Base-by-base conservation (phyloP, 495 filamentous ascomycete genomes). In the Neurospora cerealis region DNA sequence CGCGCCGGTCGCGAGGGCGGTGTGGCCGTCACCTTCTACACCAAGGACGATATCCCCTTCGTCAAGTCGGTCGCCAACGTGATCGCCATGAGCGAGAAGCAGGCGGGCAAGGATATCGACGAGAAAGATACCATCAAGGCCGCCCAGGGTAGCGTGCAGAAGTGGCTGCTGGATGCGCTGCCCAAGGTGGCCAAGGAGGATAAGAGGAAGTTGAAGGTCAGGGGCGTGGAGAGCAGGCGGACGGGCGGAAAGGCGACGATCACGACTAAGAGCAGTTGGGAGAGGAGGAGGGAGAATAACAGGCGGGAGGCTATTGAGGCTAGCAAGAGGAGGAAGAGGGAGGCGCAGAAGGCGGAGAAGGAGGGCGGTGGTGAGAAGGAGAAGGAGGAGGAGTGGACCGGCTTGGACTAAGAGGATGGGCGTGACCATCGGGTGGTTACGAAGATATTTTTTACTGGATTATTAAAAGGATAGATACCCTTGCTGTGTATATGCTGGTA, bases 31-130 rank as follows among this genome's bases (percentile, higher is more conserved):
- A 98, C 96, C 1, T 91, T 95, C 73, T 99, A 97, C 77, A 98
- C 96, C 0, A 93, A 96, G 79, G 96, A 97, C 70, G 96, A 99
- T 79, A 90, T 98, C 32, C 90, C 91, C 2, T 93, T 94, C 76
- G 88, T 99, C 21, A 97, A 96, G 85, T 92, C 88, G 73, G 92
- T 99, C 44, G 95, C 94, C 44, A 97, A 97, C 78, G 92, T 98
- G 9, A 97, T 98, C 77, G 87, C 93, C 7, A 88, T 88, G 38
- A 93, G 92, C 76, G 93, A 97, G 84, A 92, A 90, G 82, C 84
- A 87, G 74, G 87, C 85, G 0, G 86, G 86, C 0, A 88, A 85
- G 70, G 80, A 81, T 5, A 74, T n/a, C 85, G 86, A 69, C 28
- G 62, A 76, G 75, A 39, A 75, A 75, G 24, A 75, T 73, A 69